Base-by-base conservation (phyloP, 176 grass and related monocot species). In the Poa pratensis region DNA sequence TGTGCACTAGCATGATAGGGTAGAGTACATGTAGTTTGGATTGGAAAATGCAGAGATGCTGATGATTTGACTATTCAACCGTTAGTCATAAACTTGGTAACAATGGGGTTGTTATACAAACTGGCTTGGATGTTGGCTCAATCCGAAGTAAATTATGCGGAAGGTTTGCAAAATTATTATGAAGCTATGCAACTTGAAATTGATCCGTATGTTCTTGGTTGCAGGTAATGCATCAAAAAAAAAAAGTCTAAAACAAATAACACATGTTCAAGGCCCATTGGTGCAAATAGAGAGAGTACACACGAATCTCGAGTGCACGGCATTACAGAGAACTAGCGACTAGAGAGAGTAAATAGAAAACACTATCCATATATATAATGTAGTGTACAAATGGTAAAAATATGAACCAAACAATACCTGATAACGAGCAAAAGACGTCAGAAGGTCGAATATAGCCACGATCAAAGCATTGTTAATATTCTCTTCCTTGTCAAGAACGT, bases 341-440 rank as follows among this genome's bases (percentile, higher is more conserved):
- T 63, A 63, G 60, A 62, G 58, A 61, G 9, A 6, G 15, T 77
- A 11, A 54, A 39, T 20, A 55, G 48, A 58, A 73, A 73, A 73
- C 49, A 60, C 27, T 65, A 30, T 30, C 61, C 14, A 32, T 65
- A 17, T 17, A 65, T 65, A 65, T 63, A 51, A 63, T 16, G 13
- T 16, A 63, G 15, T 4, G 1, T 28, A 16, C 60, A 63, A 63
- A 82, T 57, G 77, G 66, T 43, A 66, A 61, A 14, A 72, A 20
- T 59, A 76, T 20, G 43, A 3, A 85, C 58, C 61, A 76, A 78
- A 81, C 20, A 85, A 61, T 78, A 94, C 95, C 95, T 98, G 96
- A 90, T 92, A 98, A 79, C 81, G 87, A 80, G 91, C 89, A 80
- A 87, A 83, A 85, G 88, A 87, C 59, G 75, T 90, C 80, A 98